These are phyloP conservation scores for Quercus wislizeni DNA, from an alignment of 306 rosid species.

Conservation along the genomic window DNA sequence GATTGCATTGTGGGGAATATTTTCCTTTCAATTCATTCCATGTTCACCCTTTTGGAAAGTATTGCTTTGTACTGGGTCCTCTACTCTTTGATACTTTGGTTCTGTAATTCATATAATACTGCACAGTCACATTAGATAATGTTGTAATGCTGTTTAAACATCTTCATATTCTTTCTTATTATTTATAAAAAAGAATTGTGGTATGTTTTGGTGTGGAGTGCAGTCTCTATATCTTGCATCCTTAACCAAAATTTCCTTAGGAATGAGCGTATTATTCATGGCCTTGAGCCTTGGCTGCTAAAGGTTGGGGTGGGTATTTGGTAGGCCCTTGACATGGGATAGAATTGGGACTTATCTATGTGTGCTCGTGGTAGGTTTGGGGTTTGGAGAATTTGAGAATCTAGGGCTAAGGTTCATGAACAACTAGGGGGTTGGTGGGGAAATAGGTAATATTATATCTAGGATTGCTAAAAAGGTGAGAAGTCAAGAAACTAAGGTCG, in stretches of 20 bases:
- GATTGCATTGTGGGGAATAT: neutral
- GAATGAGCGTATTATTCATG: neutral
- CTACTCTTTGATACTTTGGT: neutral
- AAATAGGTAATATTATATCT: no score
- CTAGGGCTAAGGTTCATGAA: no score
- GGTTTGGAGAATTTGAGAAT: no score
- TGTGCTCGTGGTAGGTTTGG: no score
- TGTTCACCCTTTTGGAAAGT: neutral
- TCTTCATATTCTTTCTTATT: neutral
- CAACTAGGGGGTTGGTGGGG: no score
- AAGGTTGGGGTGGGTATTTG: neutral
- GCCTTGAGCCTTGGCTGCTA: neutral
- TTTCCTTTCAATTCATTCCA: neutral
- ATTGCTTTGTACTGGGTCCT: neutral
- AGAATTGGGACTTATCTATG: no score
- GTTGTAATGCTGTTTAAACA: neutral
- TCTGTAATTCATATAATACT: neutral
- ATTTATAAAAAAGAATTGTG: neutral
- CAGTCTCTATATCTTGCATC: neutral
- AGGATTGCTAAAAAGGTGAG: no score
- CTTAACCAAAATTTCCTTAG: neutral
- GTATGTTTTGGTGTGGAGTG: neutral
- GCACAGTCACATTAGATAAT: neutral
- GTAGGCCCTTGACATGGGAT: neutral
- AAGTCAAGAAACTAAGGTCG: no score